phyloP scores from a whole-genome alignment of 129 eudicot species.

The Silybum marianum region DNA sequence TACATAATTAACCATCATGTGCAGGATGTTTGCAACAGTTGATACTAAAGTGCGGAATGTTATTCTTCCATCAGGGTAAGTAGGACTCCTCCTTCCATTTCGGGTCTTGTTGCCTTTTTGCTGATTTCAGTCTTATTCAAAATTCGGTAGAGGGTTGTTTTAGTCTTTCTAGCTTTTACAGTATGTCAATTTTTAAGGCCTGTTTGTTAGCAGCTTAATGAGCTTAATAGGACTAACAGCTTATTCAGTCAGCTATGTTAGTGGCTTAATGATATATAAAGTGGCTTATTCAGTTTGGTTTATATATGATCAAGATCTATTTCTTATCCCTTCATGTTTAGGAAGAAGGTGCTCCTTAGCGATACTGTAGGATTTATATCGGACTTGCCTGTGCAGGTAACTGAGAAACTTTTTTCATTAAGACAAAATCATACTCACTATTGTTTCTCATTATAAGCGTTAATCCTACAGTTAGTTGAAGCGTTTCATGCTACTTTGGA shows the following conservation, averaged over 20 bases:
- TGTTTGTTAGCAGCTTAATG: too few relatives aligned
- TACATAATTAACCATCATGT: neutral
- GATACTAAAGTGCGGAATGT: constrained; percentile 88
- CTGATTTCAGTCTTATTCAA: neutral
- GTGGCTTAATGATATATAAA: too few relatives aligned
- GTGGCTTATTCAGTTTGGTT: neutral
- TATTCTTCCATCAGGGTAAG: constrained; percentile 95
- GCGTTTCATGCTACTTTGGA: constrained; percentile 98
- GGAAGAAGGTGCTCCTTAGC: constrained; percentile 92
- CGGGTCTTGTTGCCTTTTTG: neutral
- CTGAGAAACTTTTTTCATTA: neutral
- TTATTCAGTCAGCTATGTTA: too few relatives aligned
- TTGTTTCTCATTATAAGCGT: neutral
- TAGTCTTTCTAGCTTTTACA: neutral
- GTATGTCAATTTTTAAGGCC: too few relatives aligned
- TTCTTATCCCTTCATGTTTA: constrained; percentile 28
- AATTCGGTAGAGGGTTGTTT: neutral
- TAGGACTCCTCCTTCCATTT: neutral
- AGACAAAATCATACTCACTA: neutral
- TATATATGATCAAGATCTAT: neutral
- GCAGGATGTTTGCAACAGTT: constrained; percentile 96
- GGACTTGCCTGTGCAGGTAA: constrained; percentile 95
- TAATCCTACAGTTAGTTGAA: constrained; percentile 69
- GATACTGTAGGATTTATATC: constrained; percentile 99
- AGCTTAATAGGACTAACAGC: too few relatives aligned